Conservation (phyloP, 768 basidiomycete genomes). For the Russula brevipes region DNA sequence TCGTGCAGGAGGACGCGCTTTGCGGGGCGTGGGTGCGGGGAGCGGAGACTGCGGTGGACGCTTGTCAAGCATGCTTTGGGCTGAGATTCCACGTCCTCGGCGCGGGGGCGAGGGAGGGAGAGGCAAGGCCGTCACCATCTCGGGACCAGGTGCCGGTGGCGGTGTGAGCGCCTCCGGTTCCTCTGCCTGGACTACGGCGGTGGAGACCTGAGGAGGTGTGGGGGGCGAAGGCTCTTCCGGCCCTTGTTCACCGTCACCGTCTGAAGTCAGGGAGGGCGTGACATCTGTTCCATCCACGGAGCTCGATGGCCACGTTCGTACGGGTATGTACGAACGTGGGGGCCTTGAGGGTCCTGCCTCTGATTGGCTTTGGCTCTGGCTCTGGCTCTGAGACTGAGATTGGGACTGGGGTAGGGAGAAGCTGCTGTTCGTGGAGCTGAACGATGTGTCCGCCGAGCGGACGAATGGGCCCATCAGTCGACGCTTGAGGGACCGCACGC, state of each 20-base stretch:
- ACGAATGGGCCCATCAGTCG: slow-evolving; percentile 15
- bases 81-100: not conserved
- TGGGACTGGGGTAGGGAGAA: slow-evolving; percentile 11
- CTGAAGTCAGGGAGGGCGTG: slow-evolving; percentile 25
- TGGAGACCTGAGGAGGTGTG: slow-evolving; percentile 24
- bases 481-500: slow-evolving; percentile 9
- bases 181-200: not conserved
- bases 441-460: slow-evolving; percentile 10
- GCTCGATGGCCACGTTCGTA: slow-evolving; percentile 20
- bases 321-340: slow-evolving; percentile 9
- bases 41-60: slow-evolving; percentile 64
- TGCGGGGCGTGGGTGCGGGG: slow-evolving; percentile 47
- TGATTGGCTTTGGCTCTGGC: slow-evolving; percentile 11
- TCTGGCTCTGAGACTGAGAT: not conserved
- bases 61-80: slow-evolving; percentile 45
- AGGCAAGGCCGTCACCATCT: slow-evolving; percentile 1
- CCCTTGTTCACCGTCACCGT: slow-evolving; percentile 17
- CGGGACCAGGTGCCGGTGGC: not conserved
- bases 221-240: slow-evolving; percentile 18
- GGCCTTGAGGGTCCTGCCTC: slow-evolving; percentile 11
- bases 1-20: slow-evolving; percentile 54
- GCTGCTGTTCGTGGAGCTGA: slow-evolving; percentile 11
- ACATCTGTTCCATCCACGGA: slow-evolving; percentile 25
- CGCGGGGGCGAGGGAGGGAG: slow-evolving; percentile 7
- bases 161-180: not conserved